phyloP scores from a whole-genome alignment of 2,329 filamentous ascomycete genomes.

The Sclerotinia trifoliorum region DNA sequence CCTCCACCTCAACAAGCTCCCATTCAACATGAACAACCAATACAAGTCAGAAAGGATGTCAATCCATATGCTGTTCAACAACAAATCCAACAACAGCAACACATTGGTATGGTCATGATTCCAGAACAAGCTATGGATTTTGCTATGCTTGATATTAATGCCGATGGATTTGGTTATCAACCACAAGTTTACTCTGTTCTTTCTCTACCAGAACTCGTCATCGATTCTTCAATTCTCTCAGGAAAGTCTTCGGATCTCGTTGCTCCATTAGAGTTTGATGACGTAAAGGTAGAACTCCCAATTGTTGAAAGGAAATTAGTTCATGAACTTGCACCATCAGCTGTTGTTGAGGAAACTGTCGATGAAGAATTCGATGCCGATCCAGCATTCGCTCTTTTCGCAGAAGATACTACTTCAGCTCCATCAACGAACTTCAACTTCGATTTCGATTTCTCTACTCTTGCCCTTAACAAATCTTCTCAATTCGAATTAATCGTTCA shows the following conservation, averaged over 20 bases:
- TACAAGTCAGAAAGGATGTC: slow-evolving; percentile 62
- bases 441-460: slow-evolving; percentile 49
- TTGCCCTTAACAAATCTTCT: slow-evolving; percentile 63
- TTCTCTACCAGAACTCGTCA: slow-evolving; percentile 56
- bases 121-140: slow-evolving; percentile 77
- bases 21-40: slow-evolving; percentile 42
- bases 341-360: slow-evolving; percentile 35
- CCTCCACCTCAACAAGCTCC: slow-evolving; percentile 33
- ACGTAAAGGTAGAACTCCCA: slow-evolving; percentile 51
- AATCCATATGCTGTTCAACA: slow-evolving; percentile 57
- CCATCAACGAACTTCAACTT: slow-evolving; percentile 42
- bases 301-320: slow-evolving; percentile 45
- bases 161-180: slow-evolving; percentile 57
- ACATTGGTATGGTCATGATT: slow-evolving; percentile 79
- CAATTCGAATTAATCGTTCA: slow-evolving; percentile 63
- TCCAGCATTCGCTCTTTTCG: slow-evolving; percentile 60
- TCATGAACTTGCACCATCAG: slow-evolving; percentile 23
- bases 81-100: slow-evolving; percentile 53
- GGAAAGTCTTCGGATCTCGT: slow-evolving; percentile 63
- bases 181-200: slow-evolving; percentile 71
- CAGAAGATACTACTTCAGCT: slow-evolving; percentile 41
- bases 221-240: slow-evolving; percentile 63
- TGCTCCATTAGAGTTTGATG: slow-evolving; percentile 43
- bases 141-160: slow-evolving; percentile 64
- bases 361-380: slow-evolving; percentile 63